These are phyloP conservation scores for Aspergillus proliferans DNA, from an alignment of 2,329 filamentous ascomycete genomes.

Conservation along the genomic window DNA sequence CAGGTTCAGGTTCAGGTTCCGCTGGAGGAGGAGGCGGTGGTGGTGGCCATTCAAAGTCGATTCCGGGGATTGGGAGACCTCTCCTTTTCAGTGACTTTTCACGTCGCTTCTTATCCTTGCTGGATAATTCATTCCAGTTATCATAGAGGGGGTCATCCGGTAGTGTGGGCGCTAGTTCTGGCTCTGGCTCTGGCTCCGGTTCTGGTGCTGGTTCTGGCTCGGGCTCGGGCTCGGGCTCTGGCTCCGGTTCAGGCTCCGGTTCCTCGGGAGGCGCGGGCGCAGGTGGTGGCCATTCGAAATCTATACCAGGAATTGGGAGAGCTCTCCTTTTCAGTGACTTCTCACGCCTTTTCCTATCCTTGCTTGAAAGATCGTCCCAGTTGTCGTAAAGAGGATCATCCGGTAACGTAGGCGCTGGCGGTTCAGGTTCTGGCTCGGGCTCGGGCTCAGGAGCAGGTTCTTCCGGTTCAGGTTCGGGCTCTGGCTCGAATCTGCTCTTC, in stretches of 20 bases:
- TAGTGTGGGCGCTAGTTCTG: background rate
- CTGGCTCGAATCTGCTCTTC: constrained; percentile 12
- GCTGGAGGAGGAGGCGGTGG: too few species aligned
- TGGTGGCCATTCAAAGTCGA: too few species aligned
- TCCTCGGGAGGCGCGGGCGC: too few species aligned
- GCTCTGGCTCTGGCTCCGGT: background rate
- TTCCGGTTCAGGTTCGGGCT: background rate
- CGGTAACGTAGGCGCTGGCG: constrained; percentile 1
- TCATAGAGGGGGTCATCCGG: constrained; percentile 13
- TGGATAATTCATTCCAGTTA: constrained; percentile 6
- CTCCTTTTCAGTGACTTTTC: constrained; percentile 12
- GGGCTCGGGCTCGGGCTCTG: too few species aligned
- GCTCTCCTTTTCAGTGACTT: constrained; percentile 11
- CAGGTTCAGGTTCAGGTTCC: constrained; percentile 10
- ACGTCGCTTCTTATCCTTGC: constrained; percentile 14
- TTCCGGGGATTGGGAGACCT: constrained; percentile 11
- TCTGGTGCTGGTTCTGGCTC: constrained; percentile 2
- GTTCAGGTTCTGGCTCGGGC: background rate
- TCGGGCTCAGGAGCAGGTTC: background rate
- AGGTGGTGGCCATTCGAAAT: too few species aligned
- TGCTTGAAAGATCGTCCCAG: constrained; percentile 8
- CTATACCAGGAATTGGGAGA: constrained; percentile 9
- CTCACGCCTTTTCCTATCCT: constrained; percentile 16
- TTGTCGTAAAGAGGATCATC: constrained; percentile 13
- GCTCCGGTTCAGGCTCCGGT: too few species aligned